A percentile compares a stretch with the other conserved stretches of the same genome.
Evolutionary conservation across 2,329 filamentous ascomycete genomes (phyloP).

Genomic region (Botrytis tulipae): DNA sequence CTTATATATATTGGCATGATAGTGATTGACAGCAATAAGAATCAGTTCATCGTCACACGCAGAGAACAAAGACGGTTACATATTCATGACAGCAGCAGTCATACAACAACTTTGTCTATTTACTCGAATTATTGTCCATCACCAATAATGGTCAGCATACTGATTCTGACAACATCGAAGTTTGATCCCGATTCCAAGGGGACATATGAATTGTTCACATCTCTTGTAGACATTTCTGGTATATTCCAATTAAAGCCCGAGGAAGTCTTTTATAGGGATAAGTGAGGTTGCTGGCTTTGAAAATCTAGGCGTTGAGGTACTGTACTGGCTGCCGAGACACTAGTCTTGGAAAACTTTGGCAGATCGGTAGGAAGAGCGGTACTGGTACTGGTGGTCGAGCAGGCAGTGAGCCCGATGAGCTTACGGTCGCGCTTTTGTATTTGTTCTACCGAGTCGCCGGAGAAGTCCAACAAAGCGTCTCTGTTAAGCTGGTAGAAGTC

Average conservation of each 20-base stretch:
- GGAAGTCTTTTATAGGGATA: neutral
- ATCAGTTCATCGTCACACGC: neutral
- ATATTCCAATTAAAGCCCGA: neutral
- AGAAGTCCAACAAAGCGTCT: neutral
- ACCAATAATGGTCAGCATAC: neutral
- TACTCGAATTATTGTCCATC: neutral
- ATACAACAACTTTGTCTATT: neutral
- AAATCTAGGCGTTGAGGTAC: too few species aligned
- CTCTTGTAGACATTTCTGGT: neutral
- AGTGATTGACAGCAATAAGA: neutral
- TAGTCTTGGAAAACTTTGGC: too few species aligned
- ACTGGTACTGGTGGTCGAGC: too few species aligned
- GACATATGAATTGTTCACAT: neutral
- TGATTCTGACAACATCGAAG: neutral
- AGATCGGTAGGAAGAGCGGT: too few species aligned
- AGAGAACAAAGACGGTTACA: rapidly evolving
- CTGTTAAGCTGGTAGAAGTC: neutral
- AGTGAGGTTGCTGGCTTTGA: neutral
- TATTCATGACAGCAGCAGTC: neutral
- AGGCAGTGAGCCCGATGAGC: too few species aligned
- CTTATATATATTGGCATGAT: neutral
- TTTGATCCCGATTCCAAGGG: rapidly evolving
- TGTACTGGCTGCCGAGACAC: too few species aligned
- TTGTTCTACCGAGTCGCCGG: neutral
- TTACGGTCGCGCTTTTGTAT: too few species aligned